Evolutionary conservation across 2,329 filamentous ascomycete species (phyloP), one percentile per base, ranked within the genome.

Genomic region (Exophiala mesophila): DNA sequence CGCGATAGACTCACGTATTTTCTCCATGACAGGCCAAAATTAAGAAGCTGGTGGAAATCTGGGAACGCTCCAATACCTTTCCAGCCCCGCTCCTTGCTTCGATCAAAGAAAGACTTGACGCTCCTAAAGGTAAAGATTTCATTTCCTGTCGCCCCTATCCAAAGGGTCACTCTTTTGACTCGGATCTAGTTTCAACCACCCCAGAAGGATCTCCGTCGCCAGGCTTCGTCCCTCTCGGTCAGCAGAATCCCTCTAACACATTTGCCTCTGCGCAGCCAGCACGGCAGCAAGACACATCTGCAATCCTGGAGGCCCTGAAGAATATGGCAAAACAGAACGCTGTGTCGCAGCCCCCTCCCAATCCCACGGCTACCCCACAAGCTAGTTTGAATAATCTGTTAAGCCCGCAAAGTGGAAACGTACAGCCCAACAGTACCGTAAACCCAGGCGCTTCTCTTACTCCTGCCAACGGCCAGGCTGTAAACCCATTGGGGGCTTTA

Each of bases 61-160:
- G 92, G 92, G 89, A 96, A 63, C 92, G 92, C 60, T 88, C 87
- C 53, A 83, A 85, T 62, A 97, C 89, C 16, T 97, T 98, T 65
- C 88, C 92, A 18, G 63, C 75, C 30, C 66, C 81, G 40, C 83
- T 95, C 79, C 78, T 98, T 57, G 63, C 69, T n/a, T 79, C 78
- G 26, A 94, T 94, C 74, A 90, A 88, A 68, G 76, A 86, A 61
- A 89, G 86, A 65, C 65, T 94, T 57, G 82, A 74, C 51, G 73
- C 78, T 47, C 70, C 76, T 36, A 61, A 71, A 45, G 64, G 71
- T 54, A 72, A 76, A 60, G 80, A 83, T 88, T n/a, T n/a, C n/a
- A n/a, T n/a, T n/a, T 26, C 23, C 12, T 7, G 7, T 12, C 23
- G 23, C 12, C 23, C 23, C 23, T 12, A 7, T 26, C 7, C 6